A percentile compares a stretch with the other conserved stretches of the same genome.
Conservation (phyloP, 768 basidiomycete species). For the Mycena crocata region DNA sequence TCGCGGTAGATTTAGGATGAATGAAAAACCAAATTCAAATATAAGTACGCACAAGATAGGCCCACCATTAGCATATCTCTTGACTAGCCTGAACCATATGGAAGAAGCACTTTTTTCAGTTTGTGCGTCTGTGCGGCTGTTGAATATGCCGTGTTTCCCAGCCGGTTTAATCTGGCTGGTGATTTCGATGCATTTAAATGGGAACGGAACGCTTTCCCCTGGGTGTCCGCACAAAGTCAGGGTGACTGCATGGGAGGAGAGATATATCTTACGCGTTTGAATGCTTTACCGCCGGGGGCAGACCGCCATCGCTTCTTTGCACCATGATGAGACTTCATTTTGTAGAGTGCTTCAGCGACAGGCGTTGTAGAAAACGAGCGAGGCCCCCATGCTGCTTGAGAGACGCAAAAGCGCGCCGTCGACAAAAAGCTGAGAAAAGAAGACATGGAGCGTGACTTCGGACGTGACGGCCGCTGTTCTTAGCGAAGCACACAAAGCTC, state of each 20-base stretch:
- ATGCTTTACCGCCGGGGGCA: slow-evolving; percentile 68
- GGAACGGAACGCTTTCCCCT: slow-evolving; percentile 79
- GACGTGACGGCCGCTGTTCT: no score
- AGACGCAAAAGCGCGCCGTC: slow-evolving; percentile 17
- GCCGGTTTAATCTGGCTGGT: slow-evolving; percentile 71
- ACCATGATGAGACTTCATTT: slow-evolving; percentile 84
- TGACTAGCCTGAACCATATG: slow-evolving; percentile 63
- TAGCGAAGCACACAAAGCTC: no score
- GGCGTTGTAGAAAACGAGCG: slow-evolving; percentile 73
- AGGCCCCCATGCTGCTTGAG: slow-evolving; percentile 35
- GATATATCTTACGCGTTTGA: slow-evolving; percentile 74
- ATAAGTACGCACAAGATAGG: not conserved
- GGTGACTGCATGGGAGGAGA: not conserved
- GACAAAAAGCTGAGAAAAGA: slow-evolving; percentile 19
- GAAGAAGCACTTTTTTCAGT: slow-evolving; percentile 74
- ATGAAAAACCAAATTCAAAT: not conserved
- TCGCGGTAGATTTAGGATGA: slow-evolving; percentile 2
- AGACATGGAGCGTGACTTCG: slow-evolving; percentile 7
- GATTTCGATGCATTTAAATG: slow-evolving; percentile 80
- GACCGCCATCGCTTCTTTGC: slow-evolving; percentile 86
- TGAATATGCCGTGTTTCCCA: slow-evolving; percentile 76
- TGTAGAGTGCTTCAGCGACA: slow-evolving; percentile 69
- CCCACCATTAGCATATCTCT: not conserved
- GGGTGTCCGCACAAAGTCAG: not conserved
- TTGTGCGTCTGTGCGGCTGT: slow-evolving; percentile 71